Percentiles rank a stretch among this genome's conserved stretches.
Evolutionary conservation across 83 land plant genomes (phyloP).

Genomic region (Diphasiastrum complanatum): DNA sequence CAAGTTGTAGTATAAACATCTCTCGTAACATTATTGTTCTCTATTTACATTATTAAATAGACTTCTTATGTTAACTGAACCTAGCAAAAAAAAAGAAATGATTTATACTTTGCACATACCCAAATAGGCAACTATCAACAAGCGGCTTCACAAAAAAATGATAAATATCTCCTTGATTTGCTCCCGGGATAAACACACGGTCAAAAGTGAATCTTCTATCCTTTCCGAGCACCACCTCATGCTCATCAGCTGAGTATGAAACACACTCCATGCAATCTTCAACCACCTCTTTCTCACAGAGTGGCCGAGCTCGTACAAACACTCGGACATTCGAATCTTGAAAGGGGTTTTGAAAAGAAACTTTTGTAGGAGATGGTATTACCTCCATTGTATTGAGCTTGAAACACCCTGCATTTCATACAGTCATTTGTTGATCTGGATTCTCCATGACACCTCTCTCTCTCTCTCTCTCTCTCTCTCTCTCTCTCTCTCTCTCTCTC

Average conservation of each 20-base stretch:
- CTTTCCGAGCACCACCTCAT: slow-evolving; percentile 21
- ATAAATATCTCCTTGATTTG: slow-evolving; percentile 32
- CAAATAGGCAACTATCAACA: slow-evolving; percentile 37
- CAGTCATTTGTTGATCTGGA: too few species aligned
- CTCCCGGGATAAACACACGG: slow-evolving; percentile 30
- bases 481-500: too few species aligned
- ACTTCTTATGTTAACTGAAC: not conserved
- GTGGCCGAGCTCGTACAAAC: slow-evolving; percentile 36
- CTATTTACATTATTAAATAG: not conserved
- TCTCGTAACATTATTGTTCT: too few species aligned
- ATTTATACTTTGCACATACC: slow-evolving; percentile 17
- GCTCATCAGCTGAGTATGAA: slow-evolving; percentile 24
- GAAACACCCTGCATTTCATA: too few species aligned
- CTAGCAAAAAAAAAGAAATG: not conserved
- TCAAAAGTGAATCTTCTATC: slow-evolving; percentile 40
- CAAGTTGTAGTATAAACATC: too few species aligned
- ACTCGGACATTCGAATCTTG: slow-evolving; percentile 32
- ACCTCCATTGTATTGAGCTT: too few species aligned
- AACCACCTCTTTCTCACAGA: slow-evolving; percentile 23
- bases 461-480: too few species aligned
- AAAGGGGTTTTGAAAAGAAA: too few species aligned
- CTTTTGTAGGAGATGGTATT: too few species aligned
- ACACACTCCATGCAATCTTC: slow-evolving; percentile 32
- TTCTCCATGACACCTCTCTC: too few species aligned
- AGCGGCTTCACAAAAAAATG: slow-evolving; percentile 35